Evolutionary conservation across 345 rosid genomes (phyloP), one percentile per base, ranked within the genome.

Genomic region (Dipteronia sinensis): DNA sequence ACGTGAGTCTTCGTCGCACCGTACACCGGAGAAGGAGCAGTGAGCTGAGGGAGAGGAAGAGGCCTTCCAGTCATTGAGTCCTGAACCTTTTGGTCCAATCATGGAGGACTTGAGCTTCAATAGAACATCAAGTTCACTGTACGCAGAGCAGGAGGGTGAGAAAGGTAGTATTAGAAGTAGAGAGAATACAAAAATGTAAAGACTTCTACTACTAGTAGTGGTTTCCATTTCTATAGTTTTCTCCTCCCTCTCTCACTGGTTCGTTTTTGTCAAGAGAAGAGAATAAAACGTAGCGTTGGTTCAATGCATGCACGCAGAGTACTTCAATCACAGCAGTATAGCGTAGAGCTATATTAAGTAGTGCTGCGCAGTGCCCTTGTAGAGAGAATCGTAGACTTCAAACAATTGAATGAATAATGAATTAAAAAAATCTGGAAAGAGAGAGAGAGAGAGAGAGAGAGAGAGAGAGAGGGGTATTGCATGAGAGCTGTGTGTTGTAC

Each of bases 21-120:
- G 34, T n/a, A 95, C 94, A 10, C 99, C 98, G 23, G 96, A 83
- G 88, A 93, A 95, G 70, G 75, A 86, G 71, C 99, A 95, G 78
- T 95, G 99, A 64, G 92, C 82, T 4, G 81, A 59, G 0, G 90
- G 79, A 16, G 90, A 0, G 1, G 77, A 0, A 0, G 92, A 83
- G n/a, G 81, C 67, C 46, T 17, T 22, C 99, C 99, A 95, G 78
- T 95, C 91, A 11, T 82, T 78, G 17, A 95, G 97, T 22, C 90
- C 98, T 51, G 84, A 15, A 62, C 86, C 89, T 1, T 78, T 81
- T 0, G 74, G 88, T n/a, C 90, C 94, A 49, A 65, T 72, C 90
- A 95, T 76, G 77, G 92, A 83, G 34, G 92, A 70, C 82, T 89
- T 95, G 76, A 93, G 87, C 84, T 79, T 89, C 71, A 92, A 77